phyloP scores from a whole-genome alignment of 805 yeast species.

The Yamadazyma insecticola region DNA sequence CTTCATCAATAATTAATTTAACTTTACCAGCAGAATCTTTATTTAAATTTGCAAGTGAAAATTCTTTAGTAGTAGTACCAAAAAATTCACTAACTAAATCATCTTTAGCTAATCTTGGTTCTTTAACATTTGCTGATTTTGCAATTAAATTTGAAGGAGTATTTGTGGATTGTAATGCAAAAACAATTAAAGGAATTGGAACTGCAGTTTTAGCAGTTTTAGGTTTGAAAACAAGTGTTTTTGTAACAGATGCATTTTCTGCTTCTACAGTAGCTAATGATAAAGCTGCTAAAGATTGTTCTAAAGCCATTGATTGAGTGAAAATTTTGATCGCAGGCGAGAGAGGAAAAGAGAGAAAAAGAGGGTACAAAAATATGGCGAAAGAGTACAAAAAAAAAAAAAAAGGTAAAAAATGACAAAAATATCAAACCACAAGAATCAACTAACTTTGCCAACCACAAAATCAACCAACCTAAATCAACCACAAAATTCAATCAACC shows the following conservation, averaged over 20 bases:
- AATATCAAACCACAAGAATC: too few relatives aligned
- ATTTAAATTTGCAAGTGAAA: constrained; percentile 51
- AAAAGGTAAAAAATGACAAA: too few relatives aligned
- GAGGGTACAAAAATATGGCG: background rate
- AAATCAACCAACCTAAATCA: too few relatives aligned
- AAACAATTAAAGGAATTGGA: constrained; percentile 75
- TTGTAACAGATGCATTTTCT: constrained; percentile 53
- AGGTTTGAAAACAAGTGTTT: constrained; percentile 84
- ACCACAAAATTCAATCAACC: too few relatives aligned
- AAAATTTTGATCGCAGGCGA: constrained; percentile 2
- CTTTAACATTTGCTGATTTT: constrained; percentile 64
- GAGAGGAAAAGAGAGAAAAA: background rate
- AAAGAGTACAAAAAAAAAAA: too few relatives aligned
- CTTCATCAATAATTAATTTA: constrained; percentile 55
- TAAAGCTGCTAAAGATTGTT: constrained; percentile 61
- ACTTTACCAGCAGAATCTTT: constrained; percentile 47
- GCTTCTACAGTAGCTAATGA: constrained; percentile 54
- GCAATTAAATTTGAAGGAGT: constrained; percentile 70
- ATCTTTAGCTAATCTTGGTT: constrained; percentile 83
- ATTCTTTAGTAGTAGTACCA: constrained; percentile 53
- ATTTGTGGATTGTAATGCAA: constrained; percentile 66
- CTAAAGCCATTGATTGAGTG: constrained; percentile 51
- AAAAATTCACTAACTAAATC: constrained; percentile 69
- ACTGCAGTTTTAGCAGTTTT: constrained; percentile 79
- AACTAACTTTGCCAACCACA: too few relatives aligned